Conservation (phyloP, 78 protist genomes). For the Anaeramoeba ignava region DNA sequence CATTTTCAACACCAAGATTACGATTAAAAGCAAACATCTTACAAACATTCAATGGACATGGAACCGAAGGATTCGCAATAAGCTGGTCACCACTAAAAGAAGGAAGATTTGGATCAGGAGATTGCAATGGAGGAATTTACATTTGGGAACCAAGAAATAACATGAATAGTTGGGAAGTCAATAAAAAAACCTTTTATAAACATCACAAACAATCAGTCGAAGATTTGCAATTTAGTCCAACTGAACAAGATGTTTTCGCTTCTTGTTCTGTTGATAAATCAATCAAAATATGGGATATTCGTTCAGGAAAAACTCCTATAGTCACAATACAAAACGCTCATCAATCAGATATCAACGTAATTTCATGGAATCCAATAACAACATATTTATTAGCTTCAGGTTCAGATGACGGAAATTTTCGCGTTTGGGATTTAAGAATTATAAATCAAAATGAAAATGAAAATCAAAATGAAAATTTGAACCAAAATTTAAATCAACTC, state of each 20-base stretch:
- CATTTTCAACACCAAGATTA: slow-evolving; percentile 23
- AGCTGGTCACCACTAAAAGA: slow-evolving; percentile 56
- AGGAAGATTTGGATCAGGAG: slow-evolving; percentile 62
- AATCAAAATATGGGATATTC: background rate
- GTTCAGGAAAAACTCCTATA: background rate
- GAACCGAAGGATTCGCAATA: slow-evolving; percentile 74
- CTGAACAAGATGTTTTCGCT: slow-evolving; percentile 33
- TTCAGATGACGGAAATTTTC: slow-evolving; percentile 74
- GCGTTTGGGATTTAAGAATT: slow-evolving; percentile 70
- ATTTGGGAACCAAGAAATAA: slow-evolving; percentile 25
- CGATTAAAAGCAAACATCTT: background rate
- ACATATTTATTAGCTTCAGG: slow-evolving; percentile 74
- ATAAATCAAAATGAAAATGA: background rate
- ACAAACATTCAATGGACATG: slow-evolving; percentile 17
- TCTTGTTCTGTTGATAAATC: background rate
- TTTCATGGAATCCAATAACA: background rate
- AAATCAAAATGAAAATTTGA: background rate
- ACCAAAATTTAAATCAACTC: background rate
- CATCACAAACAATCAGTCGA: slow-evolving; percentile 68
- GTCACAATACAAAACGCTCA: background rate
- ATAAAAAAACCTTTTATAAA: slow-evolving; percentile 25
- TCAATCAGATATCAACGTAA: background rate
- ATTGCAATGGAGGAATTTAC: slow-evolving; percentile 38
- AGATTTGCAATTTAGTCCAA: slow-evolving; percentile 81
- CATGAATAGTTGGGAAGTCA: slow-evolving; percentile 10